A percentile compares a stretch with the other conserved stretches of the same genome.
Evolutionary conservation across 2,329 filamentous ascomycete genomes (phyloP).

Genomic region (Calonectria leucothoes): DNA sequence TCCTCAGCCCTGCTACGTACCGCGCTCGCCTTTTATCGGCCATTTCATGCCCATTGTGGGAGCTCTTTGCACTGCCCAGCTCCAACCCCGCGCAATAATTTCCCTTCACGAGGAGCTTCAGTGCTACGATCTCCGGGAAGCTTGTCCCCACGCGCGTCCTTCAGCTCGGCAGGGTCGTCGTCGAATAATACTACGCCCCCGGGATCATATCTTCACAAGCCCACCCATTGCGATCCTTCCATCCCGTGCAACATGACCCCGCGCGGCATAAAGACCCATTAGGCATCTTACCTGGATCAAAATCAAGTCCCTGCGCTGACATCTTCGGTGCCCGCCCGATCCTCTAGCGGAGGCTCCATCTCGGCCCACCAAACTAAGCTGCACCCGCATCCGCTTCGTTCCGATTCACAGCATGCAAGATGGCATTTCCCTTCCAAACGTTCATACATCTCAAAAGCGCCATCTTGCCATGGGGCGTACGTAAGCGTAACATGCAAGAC

Average conservation of each 20-base stretch:
- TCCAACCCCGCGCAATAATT: not conserved
- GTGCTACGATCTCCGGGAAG: not conserved
- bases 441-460: not conserved
- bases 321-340: not conserved
- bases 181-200: not conserved
- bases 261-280: not conserved
- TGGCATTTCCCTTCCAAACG: not conserved
- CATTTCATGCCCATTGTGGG: constrained; percentile 22
- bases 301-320: not conserved
- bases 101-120: not conserved
- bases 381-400: constrained; percentile 11
- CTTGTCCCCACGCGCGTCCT: not conserved
- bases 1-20: constrained; percentile 36
- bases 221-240: not conserved
- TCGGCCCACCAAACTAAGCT: not conserved
- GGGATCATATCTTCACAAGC: not conserved
- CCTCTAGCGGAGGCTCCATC: not conserved
- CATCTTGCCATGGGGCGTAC: constrained; percentile 12
- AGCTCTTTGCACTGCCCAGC: constrained; percentile 16
- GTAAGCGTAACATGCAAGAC: constrained; percentile 2
- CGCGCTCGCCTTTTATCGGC: constrained; percentile 5
- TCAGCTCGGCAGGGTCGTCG: not conserved
- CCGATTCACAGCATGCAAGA: not conserved
- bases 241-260: not conserved
- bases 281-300: not conserved